Conservation (phyloP, 1,139 yeast genomes). For the Pichia sp. region DNA sequence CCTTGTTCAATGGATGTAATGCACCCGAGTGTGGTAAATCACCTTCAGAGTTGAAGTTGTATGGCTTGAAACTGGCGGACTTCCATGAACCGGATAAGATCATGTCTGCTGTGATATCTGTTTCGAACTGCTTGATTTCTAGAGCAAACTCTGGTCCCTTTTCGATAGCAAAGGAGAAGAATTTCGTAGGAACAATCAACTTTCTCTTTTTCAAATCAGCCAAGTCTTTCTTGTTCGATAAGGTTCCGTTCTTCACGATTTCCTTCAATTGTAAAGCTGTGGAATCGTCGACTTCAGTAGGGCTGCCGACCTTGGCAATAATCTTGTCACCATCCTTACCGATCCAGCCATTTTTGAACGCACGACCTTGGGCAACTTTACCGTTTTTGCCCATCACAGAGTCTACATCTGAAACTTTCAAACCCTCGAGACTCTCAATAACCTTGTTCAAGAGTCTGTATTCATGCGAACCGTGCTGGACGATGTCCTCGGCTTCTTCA, state of each 20-base stretch:
- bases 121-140: slow-evolving; percentile 75
- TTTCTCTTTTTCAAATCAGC: slow-evolving; percentile 92
- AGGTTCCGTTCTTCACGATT: slow-evolving; percentile 54
- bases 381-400: slow-evolving; percentile 77
- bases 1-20: slow-evolving; percentile 92
- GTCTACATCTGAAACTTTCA: slow-evolving; percentile 78
- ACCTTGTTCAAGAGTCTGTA: slow-evolving; percentile 75
- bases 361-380: slow-evolving; percentile 92
- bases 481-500: slow-evolving; percentile 76
- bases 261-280: slow-evolving; percentile 62
- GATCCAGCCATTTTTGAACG: slow-evolving; percentile 98
- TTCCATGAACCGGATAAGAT: slow-evolving; percentile 77
- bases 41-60: slow-evolving; percentile 95
- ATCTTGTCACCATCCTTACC: slow-evolving; percentile 77
- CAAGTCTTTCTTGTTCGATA: slow-evolving; percentile 52
- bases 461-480: slow-evolving; percentile 84
- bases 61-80: slow-evolving; percentile 81
- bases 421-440: slow-evolving; percentile 66
- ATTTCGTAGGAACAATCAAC: slow-evolving; percentile 66
- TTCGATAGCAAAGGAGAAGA: slow-evolving; percentile 65
- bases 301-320: slow-evolving; percentile 46
- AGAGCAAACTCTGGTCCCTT: slow-evolving; percentile 85
- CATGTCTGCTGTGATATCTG: slow-evolving; percentile 95
- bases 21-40: slow-evolving; percentile 84
- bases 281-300: slow-evolving; percentile 52